phyloP scores from a whole-genome alignment of 768 basidiomycete species.

The Pleurotus platypus region DNA sequence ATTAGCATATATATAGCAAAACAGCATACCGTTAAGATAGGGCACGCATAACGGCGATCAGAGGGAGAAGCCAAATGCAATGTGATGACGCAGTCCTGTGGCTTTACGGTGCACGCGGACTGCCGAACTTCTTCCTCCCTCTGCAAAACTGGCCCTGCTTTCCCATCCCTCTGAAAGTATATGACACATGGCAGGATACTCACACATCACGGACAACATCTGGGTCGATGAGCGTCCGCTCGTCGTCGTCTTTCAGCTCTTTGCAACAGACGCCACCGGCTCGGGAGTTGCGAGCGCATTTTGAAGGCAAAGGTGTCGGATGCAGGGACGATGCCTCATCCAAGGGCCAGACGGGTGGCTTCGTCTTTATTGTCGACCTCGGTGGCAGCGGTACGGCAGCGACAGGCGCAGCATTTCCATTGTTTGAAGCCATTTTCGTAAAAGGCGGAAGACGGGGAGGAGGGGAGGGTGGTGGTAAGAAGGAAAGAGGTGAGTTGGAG shows the following conservation, averaged over 20 bases:
- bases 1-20: neutral
- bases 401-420: neutral
- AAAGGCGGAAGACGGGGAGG: neutral
- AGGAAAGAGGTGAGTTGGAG: neutral
- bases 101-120: neutral
- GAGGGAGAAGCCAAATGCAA: neutral
- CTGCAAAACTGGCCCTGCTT: neutral
- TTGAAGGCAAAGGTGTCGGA: conserved; percentile 44
- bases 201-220: conserved; percentile 87
- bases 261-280: conserved; percentile 81
- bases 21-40: no score
- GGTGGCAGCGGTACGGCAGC: conserved; percentile 2
- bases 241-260: conserved; percentile 76
- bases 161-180: neutral
- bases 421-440: neutral
- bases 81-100: neutral
- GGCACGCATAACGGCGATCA: neutral
- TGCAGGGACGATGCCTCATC: conserved; percentile 34
- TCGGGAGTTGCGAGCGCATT: conserved; percentile 53
- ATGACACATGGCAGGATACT: conserved; percentile 22
- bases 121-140: neutral
- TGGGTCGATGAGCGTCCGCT: conserved; percentile 80
- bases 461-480: conserved; percentile 1
- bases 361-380: conserved; percentile 20
- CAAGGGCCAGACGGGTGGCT: conserved; percentile 67